A percentile compares a stretch with the other conserved stretches of the same genome.
Evolutionary conservation across 768 basidiomycete genomes (phyloP).

Genomic region (Termitomyces sp.): DNA sequence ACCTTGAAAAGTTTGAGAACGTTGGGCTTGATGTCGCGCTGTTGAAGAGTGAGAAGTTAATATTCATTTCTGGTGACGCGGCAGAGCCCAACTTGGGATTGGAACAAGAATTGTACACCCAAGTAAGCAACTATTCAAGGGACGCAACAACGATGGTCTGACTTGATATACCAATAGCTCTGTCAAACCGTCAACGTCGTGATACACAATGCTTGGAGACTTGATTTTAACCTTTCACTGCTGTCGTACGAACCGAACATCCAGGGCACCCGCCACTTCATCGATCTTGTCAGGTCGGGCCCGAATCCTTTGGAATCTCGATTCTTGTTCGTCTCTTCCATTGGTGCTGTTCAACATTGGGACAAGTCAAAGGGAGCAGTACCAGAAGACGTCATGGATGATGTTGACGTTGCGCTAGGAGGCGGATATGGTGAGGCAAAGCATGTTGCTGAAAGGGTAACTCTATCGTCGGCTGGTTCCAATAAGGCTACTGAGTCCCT

Average conservation of each 20-base stretch:
- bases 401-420: constrained; percentile 21
- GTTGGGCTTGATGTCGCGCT: constrained; percentile 12
- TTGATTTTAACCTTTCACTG: constrained; percentile 36
- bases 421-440: constrained; percentile 27
- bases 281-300: constrained; percentile 23
- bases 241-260: constrained; percentile 31
- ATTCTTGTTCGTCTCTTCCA: constrained; percentile 28
- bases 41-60: constrained; percentile 11
- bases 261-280: constrained; percentile 23
- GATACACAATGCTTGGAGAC: constrained; percentile 32
- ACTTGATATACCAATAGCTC: constrained; percentile 16
- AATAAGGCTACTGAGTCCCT: not conserved
- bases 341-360: constrained; percentile 18
- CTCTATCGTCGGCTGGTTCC: not conserved
- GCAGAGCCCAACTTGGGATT: constrained; percentile 10
- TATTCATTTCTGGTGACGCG: constrained; percentile 15
- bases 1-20: constrained; percentile 12
- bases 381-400: constrained; percentile 26
- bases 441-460: constrained; percentile 28
- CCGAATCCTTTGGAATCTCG: constrained; percentile 13
- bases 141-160: not conserved
- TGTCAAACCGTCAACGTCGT: constrained; percentile 20
- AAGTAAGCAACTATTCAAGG: not conserved
- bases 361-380: constrained; percentile 18
- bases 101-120: constrained; percentile 1